phyloP scores from a whole-genome alignment of 2,329 filamentous ascomycete genomes.

The Xenoacremonium recifei region DNA sequence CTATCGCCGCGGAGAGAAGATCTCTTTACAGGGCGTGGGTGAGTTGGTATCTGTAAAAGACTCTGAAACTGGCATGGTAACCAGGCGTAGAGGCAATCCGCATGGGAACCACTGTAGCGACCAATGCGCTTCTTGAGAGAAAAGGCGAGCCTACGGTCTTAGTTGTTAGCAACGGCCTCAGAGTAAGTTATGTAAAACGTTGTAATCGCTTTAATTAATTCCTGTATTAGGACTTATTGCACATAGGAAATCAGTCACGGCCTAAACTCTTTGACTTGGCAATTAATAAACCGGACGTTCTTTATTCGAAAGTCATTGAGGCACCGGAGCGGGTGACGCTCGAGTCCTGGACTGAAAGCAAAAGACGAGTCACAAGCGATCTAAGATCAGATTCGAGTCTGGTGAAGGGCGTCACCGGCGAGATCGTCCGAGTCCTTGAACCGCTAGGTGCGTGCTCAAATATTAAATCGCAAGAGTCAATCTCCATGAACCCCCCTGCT shows the following conservation, averaged over 20 bases:
- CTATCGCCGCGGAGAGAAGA: constrained; percentile 71
- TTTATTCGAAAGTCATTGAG: constrained; percentile 83
- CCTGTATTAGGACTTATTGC: constrained; percentile 82
- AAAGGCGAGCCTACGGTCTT: constrained; percentile 86
- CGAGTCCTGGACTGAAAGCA: constrained; percentile 77
- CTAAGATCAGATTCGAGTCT: constrained; percentile 34
- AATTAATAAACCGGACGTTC: constrained; percentile 78
- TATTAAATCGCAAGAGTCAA: constrained; percentile 40
- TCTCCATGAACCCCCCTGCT: not conserved
- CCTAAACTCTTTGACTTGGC: constrained; percentile 88
- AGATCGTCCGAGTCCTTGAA: constrained; percentile 64
- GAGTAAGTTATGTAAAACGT: not conserved
- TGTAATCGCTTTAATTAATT: not conserved
- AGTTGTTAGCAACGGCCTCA: constrained; percentile 82
- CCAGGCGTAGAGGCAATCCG: constrained; percentile 79
- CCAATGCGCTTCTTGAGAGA: constrained; percentile 82
- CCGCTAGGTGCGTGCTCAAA: constrained; percentile 51
- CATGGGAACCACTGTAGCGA: constrained; percentile 93
- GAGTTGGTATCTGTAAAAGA: not conserved
- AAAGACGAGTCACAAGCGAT: constrained; percentile 46
- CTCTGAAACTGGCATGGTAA: constrained; percentile 54
- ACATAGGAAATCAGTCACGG: constrained; percentile 85
- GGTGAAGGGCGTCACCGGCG: constrained; percentile 63
- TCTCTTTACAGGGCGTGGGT: constrained; percentile 34
- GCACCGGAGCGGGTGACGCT: constrained; percentile 84